Evolutionary conservation across 2,329 filamentous ascomycete species (phyloP), one percentile per base, ranked within the genome.

Genomic region (Ophiocordyceps camponoti-saundersi): DNA sequence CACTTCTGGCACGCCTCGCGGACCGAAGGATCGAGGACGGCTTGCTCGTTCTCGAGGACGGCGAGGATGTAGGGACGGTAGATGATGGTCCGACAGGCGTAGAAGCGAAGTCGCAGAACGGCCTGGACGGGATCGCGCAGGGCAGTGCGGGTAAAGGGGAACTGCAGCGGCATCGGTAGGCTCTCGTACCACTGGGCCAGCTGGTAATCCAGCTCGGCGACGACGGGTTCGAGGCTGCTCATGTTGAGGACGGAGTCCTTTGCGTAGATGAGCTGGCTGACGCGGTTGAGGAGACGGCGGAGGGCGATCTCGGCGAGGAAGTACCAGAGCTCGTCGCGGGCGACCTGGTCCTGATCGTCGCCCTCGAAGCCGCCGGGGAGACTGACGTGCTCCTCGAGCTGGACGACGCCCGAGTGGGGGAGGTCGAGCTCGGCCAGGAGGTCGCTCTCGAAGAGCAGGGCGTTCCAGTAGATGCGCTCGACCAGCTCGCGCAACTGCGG

Each of bases 121-220:
- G 83, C 87, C 62, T 90, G 85, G 6, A 88, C 78, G 4, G 83
- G 80, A 56, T 87, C 83, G 48, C 77, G 72, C 23, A 87, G 67
- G 45, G 80, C 72, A 0, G 75, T 69, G 47, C 79, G 71, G 34
- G 77, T 77, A 56, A 86, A 83, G 1, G 85, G 81, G 53, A 92
- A 92, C 55, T 87, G 84, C 49, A 92, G 72, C 3, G 84, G 75
- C 40, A 76, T 61, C 6, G 85, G 85, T 42, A 92, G 68, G 53
- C 77, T 82, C 55, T 88, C 84, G 58, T 90, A 89, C 85, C 85
- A 92, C 59, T 90, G 85, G 6, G 79, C 82, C 45, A 92, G 67
- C 62, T 92, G 85, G 57, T 80, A 88, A 60, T 90, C 85, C 36
- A 92, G 72, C 59, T 90, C 85, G 13, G 80, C 78, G 22, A 87